Conservation (phyloP, 202 grass and related monocot species). For the Carex arenaria region DNA sequence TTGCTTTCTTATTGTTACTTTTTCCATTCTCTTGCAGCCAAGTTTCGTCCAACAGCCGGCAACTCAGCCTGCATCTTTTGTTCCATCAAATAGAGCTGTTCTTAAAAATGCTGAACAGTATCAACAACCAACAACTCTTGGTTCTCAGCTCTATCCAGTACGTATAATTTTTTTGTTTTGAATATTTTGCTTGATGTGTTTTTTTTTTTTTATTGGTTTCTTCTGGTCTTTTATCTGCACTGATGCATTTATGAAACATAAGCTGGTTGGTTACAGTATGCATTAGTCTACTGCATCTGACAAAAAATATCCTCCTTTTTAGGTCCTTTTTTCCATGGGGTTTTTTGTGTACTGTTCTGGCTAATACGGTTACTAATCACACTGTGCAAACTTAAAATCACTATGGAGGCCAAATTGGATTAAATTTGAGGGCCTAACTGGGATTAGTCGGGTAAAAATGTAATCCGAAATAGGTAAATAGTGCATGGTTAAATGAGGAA, state of each 20-base stretch:
- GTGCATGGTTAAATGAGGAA: neutral
- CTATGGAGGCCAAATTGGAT: neutral
- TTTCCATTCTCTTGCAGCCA: conserved; percentile 34
- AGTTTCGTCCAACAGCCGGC: conserved; percentile 30
- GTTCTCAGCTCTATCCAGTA: conserved; percentile 80
- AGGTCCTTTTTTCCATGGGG: neutral
- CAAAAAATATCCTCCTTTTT: neutral
- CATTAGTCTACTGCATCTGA: neutral
- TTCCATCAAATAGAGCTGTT: conserved; percentile 51
- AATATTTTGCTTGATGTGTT: neutral
- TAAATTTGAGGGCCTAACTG: neutral
- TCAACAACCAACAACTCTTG: conserved; percentile 75
- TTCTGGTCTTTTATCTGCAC: neutral
- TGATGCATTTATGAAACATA: neutral
- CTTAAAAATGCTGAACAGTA: conserved; percentile 92
- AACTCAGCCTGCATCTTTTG: conserved; percentile 59
- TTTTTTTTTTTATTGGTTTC: neutral
- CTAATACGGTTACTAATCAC: neutral
- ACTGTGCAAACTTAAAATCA: neutral
- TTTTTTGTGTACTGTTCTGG: neutral
- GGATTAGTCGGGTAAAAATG: neutral
- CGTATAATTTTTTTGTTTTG: conserved; percentile 29
- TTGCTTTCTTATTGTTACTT: conserved; percentile 17
- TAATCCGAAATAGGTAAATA: neutral
- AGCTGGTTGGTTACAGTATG: neutral